A percentile compares a stretch with the other conserved stretches of the same genome.
These are phyloP conservation scores for Ramaria sp. DNA, from an alignment of 768 basidiomycete genomes.

Conservation along the genomic window DNA sequence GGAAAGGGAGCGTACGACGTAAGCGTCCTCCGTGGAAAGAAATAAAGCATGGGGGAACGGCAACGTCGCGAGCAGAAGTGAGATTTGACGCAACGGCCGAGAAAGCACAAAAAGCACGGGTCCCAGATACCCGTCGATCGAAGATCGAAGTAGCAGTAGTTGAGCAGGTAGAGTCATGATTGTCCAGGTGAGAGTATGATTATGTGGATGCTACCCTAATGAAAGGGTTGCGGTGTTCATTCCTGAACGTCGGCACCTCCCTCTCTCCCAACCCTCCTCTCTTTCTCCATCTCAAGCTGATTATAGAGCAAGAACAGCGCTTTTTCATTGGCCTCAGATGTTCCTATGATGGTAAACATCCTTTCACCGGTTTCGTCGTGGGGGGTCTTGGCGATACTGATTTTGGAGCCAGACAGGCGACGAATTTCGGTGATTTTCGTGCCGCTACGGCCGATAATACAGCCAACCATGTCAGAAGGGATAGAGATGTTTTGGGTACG, in stretches of 20 bases:
- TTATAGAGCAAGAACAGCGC: slow-evolving; percentile 96
- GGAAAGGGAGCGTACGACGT: background rate
- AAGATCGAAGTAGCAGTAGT: background rate
- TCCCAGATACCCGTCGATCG: background rate
- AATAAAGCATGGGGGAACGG: slow-evolving; percentile 4
- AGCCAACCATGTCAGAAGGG: slow-evolving; percentile 98
- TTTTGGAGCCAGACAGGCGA: slow-evolving; percentile 93
- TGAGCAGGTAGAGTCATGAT: background rate
- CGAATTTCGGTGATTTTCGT: slow-evolving; percentile 99
- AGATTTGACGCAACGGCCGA: background rate
- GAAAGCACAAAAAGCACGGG: background rate
- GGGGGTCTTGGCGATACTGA: slow-evolving; percentile 97
- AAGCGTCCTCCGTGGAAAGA: background rate
- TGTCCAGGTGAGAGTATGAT: background rate
- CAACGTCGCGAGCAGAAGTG: background rate
- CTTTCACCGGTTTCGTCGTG: slow-evolving; percentile 98
- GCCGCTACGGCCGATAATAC: slow-evolving; percentile 91
- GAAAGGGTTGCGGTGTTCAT: slow-evolving; percentile 7
- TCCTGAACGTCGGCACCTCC: slow-evolving; percentile 4
- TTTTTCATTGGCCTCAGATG: slow-evolving; percentile 94
- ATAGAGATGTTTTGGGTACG: slow-evolving; percentile 99
- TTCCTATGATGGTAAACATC: slow-evolving; percentile 98
- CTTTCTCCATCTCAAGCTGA: slow-evolving; percentile 93
- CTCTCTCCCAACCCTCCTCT: slow-evolving; percentile 80
- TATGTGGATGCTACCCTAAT: background rate